A percentile compares a stretch with the other conserved stretches of the same genome.
Conservation (phyloP, 768 basidiomycete genomes). For the Lentinula edodes region DNA sequence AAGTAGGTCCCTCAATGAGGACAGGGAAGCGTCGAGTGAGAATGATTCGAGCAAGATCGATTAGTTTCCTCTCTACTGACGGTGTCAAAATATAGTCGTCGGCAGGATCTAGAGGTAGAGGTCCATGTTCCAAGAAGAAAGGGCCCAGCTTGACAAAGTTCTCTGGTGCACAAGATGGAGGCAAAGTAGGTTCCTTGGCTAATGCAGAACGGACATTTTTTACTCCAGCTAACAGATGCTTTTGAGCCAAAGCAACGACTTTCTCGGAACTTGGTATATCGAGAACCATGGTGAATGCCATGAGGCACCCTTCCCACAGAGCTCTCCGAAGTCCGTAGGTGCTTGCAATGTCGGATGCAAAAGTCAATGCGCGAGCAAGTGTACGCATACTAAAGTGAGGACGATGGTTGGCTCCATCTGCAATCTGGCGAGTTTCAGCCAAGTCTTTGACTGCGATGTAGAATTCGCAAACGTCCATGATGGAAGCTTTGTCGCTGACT, state of each 20-base stretch:
- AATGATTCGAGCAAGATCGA: constrained; percentile 90
- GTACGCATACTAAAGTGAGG: constrained; percentile 99
- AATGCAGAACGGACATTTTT: constrained; percentile 77
- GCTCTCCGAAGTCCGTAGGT: constrained; percentile 78
- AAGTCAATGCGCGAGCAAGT: constrained; percentile 82
- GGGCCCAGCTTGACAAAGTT: constrained; percentile 83
- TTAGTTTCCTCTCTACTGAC: constrained; percentile 90
- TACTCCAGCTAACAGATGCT: constrained; percentile 72
- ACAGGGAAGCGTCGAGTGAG: constrained; percentile 88
- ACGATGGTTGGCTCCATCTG: constrained; percentile 87
- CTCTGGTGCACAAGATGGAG: constrained; percentile 36
- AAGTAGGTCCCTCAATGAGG: constrained; percentile 96
- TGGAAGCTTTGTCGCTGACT: constrained; percentile 78
- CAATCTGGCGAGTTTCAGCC: constrained; percentile 69
- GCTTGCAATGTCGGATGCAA: constrained; percentile 76
- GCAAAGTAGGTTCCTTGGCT: constrained; percentile 57
- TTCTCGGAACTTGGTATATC: constrained; percentile 63
- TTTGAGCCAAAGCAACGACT: constrained; percentile 66
- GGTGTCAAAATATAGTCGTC: constrained; percentile 94
- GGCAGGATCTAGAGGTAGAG: constrained; percentile 50
- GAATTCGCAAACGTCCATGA: constrained; percentile 91
- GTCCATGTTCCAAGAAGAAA: constrained; percentile 84
- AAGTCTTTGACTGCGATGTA: constrained; percentile 78
- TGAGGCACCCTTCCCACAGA: constrained; percentile 93
- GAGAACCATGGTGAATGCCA: constrained; percentile 97